These are phyloP conservation scores for Aspergillus japonicus DNA, from an alignment of 2,329 filamentous ascomycete genomes.

Conservation along the genomic window DNA sequence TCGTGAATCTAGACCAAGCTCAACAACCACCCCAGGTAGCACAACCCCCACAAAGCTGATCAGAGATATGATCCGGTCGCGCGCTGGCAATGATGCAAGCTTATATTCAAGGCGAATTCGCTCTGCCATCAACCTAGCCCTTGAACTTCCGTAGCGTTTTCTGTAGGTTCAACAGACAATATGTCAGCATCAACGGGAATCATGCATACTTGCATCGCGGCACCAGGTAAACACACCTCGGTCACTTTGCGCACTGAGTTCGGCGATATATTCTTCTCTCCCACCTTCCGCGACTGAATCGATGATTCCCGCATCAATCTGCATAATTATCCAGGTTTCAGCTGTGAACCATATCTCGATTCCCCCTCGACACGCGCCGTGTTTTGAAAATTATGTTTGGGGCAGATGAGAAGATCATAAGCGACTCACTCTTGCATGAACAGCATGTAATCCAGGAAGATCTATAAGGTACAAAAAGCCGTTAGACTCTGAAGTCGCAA, in stretches of 20 bases:
- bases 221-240: slow-evolving; percentile 53
- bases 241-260: slow-evolving; percentile 76
- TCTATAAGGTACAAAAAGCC: slow-evolving; percentile 48
- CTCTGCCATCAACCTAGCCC: slow-evolving; percentile 48
- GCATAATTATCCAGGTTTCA: slow-evolving; percentile 5
- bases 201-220: not conserved
- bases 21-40: not conserved
- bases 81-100: not conserved
- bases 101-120: not conserved
- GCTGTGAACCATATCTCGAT: not conserved
- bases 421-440: slow-evolving; percentile 66
- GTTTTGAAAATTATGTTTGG: not conserved
- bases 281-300: slow-evolving; percentile 71
- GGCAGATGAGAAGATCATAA: not conserved
- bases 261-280: slow-evolving; percentile 71
- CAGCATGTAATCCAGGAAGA: slow-evolving; percentile 79
- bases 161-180: slow-evolving; percentile 38
- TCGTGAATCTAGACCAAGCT: not conserved
- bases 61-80: not conserved
- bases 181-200: slow-evolving; percentile 7
- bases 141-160: slow-evolving; percentile 68
- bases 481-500: not conserved
- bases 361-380: not conserved
- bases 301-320: slow-evolving; percentile 78
- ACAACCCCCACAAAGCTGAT: not conserved